Base-by-base conservation (phyloP, 148 eudicot genomes). In the Rhododendron molle region DNA sequence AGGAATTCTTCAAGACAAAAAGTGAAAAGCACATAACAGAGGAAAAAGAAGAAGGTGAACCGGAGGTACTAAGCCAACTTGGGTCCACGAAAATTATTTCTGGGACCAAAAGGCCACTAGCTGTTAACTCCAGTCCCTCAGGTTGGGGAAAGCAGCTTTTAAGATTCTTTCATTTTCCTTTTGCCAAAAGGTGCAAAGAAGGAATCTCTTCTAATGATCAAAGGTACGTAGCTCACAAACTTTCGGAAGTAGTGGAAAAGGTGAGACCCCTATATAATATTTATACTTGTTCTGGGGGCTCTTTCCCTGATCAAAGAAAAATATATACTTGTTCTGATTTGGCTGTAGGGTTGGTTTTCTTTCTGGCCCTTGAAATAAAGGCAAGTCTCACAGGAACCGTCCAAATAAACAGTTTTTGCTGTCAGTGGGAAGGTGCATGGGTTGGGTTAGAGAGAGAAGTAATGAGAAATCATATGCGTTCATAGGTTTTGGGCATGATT, bases 371-470 rank as follows among this genome's bases (percentile, higher is more conserved):
- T 56, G n/a, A 78, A 60, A 20, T 58, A 78, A 28, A 73, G 32
- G 16, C 54, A 23, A 77, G 26, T 11, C 72, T 81, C 18, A 38
- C 32, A 81, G 34, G 83, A 81, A 58, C 83, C 83, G 14, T 81
- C 83, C 69, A 34, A 32, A 52, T 52, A 49, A 50, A 54, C 44
- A 18, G 56, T 23, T 2, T 10, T n/a, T 20, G 5, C 23, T 52
- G 14, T 76, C 13, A 4, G 60, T 79, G 81, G 58, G 81, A 47
- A 13, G 49, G 80, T 43, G 30, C 49, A 21, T 38, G 49, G 49
- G 11, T 50, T 23, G 43, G 43, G 9, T 16, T 18, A 38, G 47
- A 40, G 54, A 50, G 54, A 50, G 50, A 47, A 10, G 14, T 50
- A 50, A n/a, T 49, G 52, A 49, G 52, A 49, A 49, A 49, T 49